Percentiles rank a stretch among this genome's conserved stretches.
Conservation (phyloP, 352 stramenopile species). For the Phytopythium litorale region DNA sequence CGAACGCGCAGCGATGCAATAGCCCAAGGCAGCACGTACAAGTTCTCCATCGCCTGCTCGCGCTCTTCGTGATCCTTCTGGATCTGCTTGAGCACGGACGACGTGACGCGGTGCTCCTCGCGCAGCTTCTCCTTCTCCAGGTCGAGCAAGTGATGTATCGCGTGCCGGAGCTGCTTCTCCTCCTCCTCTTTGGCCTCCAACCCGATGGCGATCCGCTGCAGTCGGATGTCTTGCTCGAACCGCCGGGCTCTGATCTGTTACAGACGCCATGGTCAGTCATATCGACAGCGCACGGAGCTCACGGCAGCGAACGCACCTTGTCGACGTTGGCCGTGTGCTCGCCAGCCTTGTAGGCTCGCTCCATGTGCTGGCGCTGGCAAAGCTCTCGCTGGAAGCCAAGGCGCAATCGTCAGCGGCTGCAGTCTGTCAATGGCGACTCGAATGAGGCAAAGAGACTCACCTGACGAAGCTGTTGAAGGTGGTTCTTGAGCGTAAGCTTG, state of each 20-base stretch:
- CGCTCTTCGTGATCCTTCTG: slow-evolving; percentile 56
- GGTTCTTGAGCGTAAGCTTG: slow-evolving; percentile 63
- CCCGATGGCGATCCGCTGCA: slow-evolving; percentile 60
- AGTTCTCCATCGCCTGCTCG: slow-evolving; percentile 60
- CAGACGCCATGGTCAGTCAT: neutral
- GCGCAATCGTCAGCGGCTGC: neutral
- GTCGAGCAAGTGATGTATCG: slow-evolving; percentile 57
- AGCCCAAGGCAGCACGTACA: slow-evolving; percentile 20
- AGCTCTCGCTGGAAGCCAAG: slow-evolving; percentile 35
- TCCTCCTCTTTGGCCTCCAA: slow-evolving; percentile 59
- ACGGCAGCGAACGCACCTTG: slow-evolving; percentile 16
- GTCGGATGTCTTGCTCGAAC: slow-evolving; percentile 64
- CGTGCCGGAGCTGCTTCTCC: slow-evolving; percentile 61
- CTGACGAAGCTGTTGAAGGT: slow-evolving; percentile 54
- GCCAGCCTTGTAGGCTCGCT: slow-evolving; percentile 52
- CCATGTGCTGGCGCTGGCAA: slow-evolving; percentile 56
- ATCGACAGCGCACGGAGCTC: neutral
- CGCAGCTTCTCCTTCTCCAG: slow-evolving; percentile 67
- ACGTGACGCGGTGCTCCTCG: slow-evolving; percentile 54
- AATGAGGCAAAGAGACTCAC: slow-evolving; percentile 8
- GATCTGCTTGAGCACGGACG: slow-evolving; percentile 45
- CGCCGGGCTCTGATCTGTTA: slow-evolving; percentile 50
- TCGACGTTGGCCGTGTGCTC: slow-evolving; percentile 67
- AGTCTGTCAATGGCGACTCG: neutral
- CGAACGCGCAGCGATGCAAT: neutral